phyloP scores from a whole-genome alignment of 192 early-diverging fungal species.

The Chytriomyces confervae region DNA sequence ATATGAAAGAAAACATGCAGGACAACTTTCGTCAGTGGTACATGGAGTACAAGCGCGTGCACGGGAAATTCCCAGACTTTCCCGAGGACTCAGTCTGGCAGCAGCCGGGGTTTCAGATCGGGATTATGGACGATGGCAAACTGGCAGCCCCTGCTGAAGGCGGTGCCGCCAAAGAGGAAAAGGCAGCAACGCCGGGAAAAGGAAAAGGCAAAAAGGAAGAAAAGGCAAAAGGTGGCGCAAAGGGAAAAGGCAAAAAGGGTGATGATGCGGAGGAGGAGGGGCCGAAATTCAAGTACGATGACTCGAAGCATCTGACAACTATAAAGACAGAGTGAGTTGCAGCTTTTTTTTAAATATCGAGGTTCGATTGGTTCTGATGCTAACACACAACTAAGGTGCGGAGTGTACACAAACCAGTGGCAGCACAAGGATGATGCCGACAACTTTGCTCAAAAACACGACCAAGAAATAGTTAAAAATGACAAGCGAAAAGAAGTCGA shows the following conservation, averaged over 20 bases:
- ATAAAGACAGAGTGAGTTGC: conserved; percentile 52
- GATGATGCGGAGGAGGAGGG: conserved; percentile 45
- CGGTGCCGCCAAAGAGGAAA: conserved; percentile 14
- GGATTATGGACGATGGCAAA: conserved; percentile 35
- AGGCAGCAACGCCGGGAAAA: conserved; percentile 9
- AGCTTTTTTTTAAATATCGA: background rate
- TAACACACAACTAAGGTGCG: conserved; percentile 17
- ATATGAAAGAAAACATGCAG: conserved; percentile 68
- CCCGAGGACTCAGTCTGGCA: conserved; percentile 61
- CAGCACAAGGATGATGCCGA: conserved; percentile 60
- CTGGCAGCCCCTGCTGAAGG: conserved; percentile 3
- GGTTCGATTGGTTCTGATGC: background rate
- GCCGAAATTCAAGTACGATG: conserved; percentile 52
- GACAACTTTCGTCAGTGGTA: conserved; percentile 70
- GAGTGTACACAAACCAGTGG: conserved; percentile 55
- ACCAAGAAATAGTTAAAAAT: conserved; percentile 67
- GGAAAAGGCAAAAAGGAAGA: conserved; percentile 27
- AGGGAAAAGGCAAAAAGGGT: conserved; percentile 40
- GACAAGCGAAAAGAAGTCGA: conserved; percentile 66
- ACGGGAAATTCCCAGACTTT: conserved; percentile 68
- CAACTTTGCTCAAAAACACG: conserved; percentile 70
- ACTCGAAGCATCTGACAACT: conserved; percentile 51
- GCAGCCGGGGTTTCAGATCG: conserved; percentile 58
- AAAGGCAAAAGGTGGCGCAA: conserved; percentile 40
- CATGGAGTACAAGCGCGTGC: conserved; percentile 65